phyloP scores from a whole-genome alignment of 208 protist genomes.

The Leishmania tarentolae region DNA sequence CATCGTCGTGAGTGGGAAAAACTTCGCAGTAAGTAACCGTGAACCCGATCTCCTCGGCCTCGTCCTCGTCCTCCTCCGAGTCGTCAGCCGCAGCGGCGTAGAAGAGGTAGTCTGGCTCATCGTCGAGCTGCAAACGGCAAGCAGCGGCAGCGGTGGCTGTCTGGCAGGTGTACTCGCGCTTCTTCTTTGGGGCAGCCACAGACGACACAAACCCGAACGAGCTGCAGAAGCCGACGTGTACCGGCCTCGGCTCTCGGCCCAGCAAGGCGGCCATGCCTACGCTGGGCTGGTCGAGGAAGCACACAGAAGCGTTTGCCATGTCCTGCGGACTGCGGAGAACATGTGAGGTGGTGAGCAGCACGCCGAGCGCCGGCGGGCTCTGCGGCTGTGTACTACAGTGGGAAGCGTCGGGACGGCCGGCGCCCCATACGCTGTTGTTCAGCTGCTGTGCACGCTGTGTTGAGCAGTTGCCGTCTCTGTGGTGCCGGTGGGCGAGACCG shows the following conservation, averaged over 20 bases:
- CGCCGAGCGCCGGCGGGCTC: slow-evolving; percentile 27
- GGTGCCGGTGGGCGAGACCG: background rate
- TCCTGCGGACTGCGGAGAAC: slow-evolving; percentile 56
- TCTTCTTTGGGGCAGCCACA: slow-evolving; percentile 16
- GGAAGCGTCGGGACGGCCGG: background rate
- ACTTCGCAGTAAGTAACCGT: slow-evolving; percentile 76
- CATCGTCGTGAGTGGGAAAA: slow-evolving; percentile 1
- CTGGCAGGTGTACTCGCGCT: slow-evolving; percentile 9
- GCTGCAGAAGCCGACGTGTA: slow-evolving; percentile 52
- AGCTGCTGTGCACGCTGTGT: background rate
- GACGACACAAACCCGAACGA: slow-evolving; percentile 71
- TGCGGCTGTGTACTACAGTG: background rate
- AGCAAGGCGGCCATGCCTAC: slow-evolving; percentile 55
- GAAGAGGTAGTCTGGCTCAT: slow-evolving; percentile 25
- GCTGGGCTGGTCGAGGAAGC: slow-evolving; percentile 81
- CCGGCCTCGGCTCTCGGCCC: slow-evolving; percentile 45
- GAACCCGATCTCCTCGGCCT: slow-evolving; percentile 71
- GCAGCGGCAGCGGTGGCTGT: background rate
- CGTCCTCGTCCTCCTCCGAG: slow-evolving; percentile 34
- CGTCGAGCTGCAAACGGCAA: background rate
- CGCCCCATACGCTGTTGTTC: background rate
- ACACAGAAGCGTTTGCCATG: slow-evolving; percentile 35
- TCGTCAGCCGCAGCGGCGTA: slow-evolving; percentile 17
- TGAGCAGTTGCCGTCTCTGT: background rate
- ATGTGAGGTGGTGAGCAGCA: slow-evolving; percentile 80